Evolutionary conservation across 257 asterid species (phyloP), one percentile per base, ranked within the genome.

Genomic region (Marsdenia floribunda): DNA sequence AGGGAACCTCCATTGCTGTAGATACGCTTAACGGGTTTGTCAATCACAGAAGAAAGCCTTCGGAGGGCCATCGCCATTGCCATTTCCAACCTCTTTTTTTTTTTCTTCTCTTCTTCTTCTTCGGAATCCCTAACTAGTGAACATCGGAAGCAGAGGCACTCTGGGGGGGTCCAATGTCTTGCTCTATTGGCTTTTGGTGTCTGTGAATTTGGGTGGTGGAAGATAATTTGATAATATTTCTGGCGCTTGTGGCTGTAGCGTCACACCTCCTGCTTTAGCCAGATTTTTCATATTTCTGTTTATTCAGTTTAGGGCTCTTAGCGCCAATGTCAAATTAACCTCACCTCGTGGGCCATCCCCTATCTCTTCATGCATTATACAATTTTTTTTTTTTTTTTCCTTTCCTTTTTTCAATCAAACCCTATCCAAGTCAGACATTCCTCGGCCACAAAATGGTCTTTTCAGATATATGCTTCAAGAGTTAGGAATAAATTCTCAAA

Each of bases 41-140:
- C 86, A 33, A 87, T 49, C 73, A 91, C 82, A 80, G 96, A 85
- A 24, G 94, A 90, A 70, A 93, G 88, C 83, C 91, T 85, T 80
- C 97, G 82, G 46, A 91, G 75, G 67, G 92, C 98, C 90, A 88
- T 86, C n/a, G 97, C 91, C 90, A 91, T 93, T 74, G 85, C 86
- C 77, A 67, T 77, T 53, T 22, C 55, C 50, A 29, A 0, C 33
- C 33, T 75, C n/a, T 21, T 35, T 33, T 24, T 18, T 47, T 19
- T 70, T 26, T 49, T 12, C 50, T 49, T 67, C 14, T 69, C 61
- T 76, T 24, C 73, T 80, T 46, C 21, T 69, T 26, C 4, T 0
- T 53, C 46, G 60, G 8, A 16, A 71, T 69, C 64, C 15, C 47
- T 49, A 38, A 74, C 22, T 46, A 24, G 81, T 19, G 22, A 21